Conservation (phyloP, 2,329 filamentous ascomycete species). For the Ilyonectria robusta region DNA sequence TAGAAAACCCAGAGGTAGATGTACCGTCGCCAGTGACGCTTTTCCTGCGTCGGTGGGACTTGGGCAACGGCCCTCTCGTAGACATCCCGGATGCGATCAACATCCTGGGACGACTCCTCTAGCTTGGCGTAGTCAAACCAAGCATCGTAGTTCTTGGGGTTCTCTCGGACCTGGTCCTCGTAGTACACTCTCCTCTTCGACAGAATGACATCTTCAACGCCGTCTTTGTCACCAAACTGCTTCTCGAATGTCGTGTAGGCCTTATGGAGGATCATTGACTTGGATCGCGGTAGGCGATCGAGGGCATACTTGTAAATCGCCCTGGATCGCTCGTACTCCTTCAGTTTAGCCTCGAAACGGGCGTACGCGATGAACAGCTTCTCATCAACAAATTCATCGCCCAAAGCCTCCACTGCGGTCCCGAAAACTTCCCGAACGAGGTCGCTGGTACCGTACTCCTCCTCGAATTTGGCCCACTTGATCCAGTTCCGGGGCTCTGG, state of each 20-base stretch:
- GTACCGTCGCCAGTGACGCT: conserved; percentile 96
- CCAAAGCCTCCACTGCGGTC: conserved; percentile 87
- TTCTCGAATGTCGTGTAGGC: conserved; percentile 98
- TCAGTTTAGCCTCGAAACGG: conserved; percentile 93
- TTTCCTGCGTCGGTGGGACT: conserved; percentile 94
- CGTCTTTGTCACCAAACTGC: conserved; percentile 93
- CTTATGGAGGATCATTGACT: conserved; percentile 88
- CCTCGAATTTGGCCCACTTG: conserved; percentile 98
- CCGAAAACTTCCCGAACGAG: conserved; percentile 94
- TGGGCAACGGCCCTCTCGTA: conserved; percentile 98
- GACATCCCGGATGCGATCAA: conserved; percentile 88
- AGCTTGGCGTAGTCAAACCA: conserved; percentile 97
- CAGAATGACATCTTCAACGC: conserved; percentile 95
- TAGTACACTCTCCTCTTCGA: conserved; percentile 94
- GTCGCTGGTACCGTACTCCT: conserved; percentile 93
- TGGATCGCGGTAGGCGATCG: conserved; percentile 90
- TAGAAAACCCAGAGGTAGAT: conserved; percentile 99
- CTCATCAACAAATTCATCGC: conserved; percentile 97
- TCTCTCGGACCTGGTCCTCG: conserved; percentile 93
- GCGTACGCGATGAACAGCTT: conserved; percentile 95
- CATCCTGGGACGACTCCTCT: conserved; percentile 87
- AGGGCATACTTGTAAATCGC: conserved; percentile 98
- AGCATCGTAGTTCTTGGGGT: conserved; percentile 94
- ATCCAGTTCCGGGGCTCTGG: conserved; percentile 98
- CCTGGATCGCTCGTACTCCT: conserved; percentile 92